Evolutionary conservation across 78 protist species (phyloP).

Genomic region (Dictyostelium purpureum): DNA sequence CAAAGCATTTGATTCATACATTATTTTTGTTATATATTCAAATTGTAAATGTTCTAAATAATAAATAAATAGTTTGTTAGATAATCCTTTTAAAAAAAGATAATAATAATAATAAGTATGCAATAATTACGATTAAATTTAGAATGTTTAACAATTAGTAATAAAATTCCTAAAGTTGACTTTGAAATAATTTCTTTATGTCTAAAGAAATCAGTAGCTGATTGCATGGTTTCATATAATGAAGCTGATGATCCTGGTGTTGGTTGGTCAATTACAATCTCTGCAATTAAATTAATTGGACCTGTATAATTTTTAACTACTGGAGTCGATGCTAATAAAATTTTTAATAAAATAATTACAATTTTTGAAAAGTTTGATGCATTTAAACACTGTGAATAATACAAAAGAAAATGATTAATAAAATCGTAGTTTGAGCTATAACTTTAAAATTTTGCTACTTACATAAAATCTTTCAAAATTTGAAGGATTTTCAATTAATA

Average conservation of each 20-base stretch:
- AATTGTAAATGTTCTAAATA: conserved; percentile 42
- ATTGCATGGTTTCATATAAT: conserved; percentile 68
- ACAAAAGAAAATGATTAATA: no score
- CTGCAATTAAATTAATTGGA: conserved; percentile 58
- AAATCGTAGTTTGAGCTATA: background rate
- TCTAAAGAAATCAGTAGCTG: conserved; percentile 60
- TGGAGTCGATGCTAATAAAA: conserved; percentile 59
- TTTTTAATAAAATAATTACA: conserved; percentile 41
- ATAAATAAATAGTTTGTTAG: background rate
- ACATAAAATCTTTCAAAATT: conserved; percentile 54
- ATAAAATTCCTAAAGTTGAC: conserved; percentile 31
- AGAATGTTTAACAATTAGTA: conserved; percentile 53
- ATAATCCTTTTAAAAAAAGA: background rate
- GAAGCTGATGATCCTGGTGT: conserved; percentile 72
- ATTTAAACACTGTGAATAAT: background rate
- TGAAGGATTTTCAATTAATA: conserved; percentile 15
- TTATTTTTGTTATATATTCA: conserved; percentile 52
- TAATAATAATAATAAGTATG: background rate
- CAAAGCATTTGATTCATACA: conserved; percentile 57
- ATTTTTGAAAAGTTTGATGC: conserved; percentile 35
- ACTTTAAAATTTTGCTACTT: background rate
- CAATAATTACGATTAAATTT: conserved; percentile 78
- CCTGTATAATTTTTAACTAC: conserved; percentile 56
- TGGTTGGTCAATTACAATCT: conserved; percentile 54
- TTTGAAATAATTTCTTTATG: conserved; percentile 76